A percentile compares a stretch with the other conserved stretches of the same genome.
These are phyloP conservation scores for Pseudozyma pruni DNA, from an alignment of 1,284 basidiomycete species.

Conservation along the genomic window DNA sequence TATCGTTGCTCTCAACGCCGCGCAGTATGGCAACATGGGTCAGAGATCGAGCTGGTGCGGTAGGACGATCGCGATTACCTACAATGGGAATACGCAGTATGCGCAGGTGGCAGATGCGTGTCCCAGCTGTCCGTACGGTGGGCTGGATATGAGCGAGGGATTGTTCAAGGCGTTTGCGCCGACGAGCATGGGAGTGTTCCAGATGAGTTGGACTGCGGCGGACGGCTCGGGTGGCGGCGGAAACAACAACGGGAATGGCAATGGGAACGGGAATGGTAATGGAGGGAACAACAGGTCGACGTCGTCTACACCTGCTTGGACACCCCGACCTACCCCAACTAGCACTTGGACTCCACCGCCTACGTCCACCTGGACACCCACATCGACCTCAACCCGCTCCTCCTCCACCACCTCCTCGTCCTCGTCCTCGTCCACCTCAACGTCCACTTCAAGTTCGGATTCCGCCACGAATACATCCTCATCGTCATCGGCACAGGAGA, in stretches of 20 bases:
- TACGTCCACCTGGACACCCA: neutral
- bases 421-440: conserved; percentile 2
- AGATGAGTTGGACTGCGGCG: conserved; percentile 51
- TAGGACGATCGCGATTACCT: conserved; percentile 75
- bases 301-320: conserved; percentile 10
- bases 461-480: conserved; percentile 3
- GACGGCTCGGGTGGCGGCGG: conserved; percentile 16
- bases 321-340: conserved; percentile 8
- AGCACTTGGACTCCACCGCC: conserved; percentile 20
- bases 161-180: conserved; percentile 73
- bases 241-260: conserved; percentile 16
- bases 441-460: neutral
- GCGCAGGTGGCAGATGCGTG: conserved; percentile 79
- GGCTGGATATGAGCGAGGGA: conserved; percentile 80
- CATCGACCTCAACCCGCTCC: conserved; percentile 8
- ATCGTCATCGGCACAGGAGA: neutral
- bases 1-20: conserved; percentile 49
- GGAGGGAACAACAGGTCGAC: neutral
- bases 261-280: neutral
- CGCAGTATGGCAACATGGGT: conserved; percentile 47
- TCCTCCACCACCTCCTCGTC: conserved; percentile 7
- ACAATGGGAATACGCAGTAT: conserved; percentile 70
- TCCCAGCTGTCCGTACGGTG: conserved; percentile 77
- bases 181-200: conserved; percentile 43
- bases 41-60: conserved; percentile 70